Conservation (phyloP, 441 rosid genomes). For the Daphne laureola region DNA sequence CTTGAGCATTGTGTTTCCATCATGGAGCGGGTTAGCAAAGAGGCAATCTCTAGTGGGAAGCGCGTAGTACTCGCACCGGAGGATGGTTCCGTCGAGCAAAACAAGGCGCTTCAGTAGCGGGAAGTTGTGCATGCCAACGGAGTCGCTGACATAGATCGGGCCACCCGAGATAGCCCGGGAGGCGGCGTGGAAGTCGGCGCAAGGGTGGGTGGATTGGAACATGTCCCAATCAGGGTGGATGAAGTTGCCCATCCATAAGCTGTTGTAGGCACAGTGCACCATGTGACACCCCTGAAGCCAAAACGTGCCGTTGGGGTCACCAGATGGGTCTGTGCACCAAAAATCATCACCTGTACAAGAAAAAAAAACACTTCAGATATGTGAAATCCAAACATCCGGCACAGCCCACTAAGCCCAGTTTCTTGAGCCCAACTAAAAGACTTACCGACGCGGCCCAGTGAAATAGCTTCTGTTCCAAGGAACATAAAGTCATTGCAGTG, state of each 20-base stretch:
- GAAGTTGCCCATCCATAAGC: slow-evolving; percentile 96
- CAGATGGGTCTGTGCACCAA: slow-evolving; percentile 94
- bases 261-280: slow-evolving; percentile 95
- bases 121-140: slow-evolving; percentile 70
- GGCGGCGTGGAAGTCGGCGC: slow-evolving; percentile 81
- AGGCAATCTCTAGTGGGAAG: slow-evolving; percentile 81
- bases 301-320: slow-evolving; percentile 84
- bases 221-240: slow-evolving; percentile 96
- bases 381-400: too few relatives aligned
- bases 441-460: slow-evolving; percentile 95
- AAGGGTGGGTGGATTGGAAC: slow-evolving; percentile 88
- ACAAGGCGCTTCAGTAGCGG: slow-evolving; percentile 48
- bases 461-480: slow-evolving; percentile 84
- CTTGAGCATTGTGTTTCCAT: slow-evolving; percentile 84
- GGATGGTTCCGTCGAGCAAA: slow-evolving; percentile 60
- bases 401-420: too few relatives aligned
- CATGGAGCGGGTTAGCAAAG: slow-evolving; percentile 67
- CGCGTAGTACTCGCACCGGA: slow-evolving; percentile 59
- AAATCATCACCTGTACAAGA: slow-evolving; percentile 69
- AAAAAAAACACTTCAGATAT: too few relatives aligned
- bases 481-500: slow-evolving; percentile 95
- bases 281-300: slow-evolving; percentile 98
- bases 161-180: slow-evolving; percentile 84
- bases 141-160: slow-evolving; percentile 66
- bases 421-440: background rate